These are phyloP conservation scores for Fusarium chlamydosporum DNA, from an alignment of 2,329 filamentous ascomycete genomes.

Conservation along the genomic window DNA sequence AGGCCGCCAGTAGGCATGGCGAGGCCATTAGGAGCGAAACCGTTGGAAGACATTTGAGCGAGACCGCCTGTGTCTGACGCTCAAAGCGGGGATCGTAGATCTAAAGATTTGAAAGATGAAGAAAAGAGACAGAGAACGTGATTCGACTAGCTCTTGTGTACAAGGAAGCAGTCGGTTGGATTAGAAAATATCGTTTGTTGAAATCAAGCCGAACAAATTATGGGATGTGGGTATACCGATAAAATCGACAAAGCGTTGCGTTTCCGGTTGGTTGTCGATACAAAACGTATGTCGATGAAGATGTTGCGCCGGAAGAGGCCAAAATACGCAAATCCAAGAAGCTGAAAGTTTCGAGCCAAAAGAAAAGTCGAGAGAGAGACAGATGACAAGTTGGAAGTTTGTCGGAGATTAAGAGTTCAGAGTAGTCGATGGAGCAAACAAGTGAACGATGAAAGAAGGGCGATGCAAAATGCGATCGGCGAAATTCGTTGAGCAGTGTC, in stretches of 20 bases:
- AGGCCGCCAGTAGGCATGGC: conserved; percentile 84
- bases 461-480: conserved; percentile 36
- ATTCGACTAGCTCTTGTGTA: conserved; percentile 34
- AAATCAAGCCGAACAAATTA: conserved; percentile 46
- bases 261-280: conserved; percentile 37
- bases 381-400: conserved; percentile 35
- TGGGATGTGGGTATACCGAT: conserved; percentile 47
- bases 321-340: conserved; percentile 51
- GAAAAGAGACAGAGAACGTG: conserved; percentile 44
- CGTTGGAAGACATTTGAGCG: conserved; percentile 97
- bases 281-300: conserved; percentile 39
- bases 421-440: conserved; percentile 41
- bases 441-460: conserved; percentile 47
- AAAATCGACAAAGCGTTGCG: conserved; percentile 37
- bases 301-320: conserved; percentile 34
- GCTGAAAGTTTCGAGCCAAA: conserved; percentile 35
- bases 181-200: conserved; percentile 44
- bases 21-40: conserved; percentile 79
- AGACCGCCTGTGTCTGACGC: conserved; percentile 97
- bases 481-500: conserved; percentile 18
- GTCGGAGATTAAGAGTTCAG: conserved; percentile 46
- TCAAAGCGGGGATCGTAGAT: conserved; percentile 54
- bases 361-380: conserved; percentile 37
- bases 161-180: conserved; percentile 40
- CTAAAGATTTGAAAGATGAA: conserved; percentile 29